Evolutionary conservation across 257 asterid genomes (phyloP).

Genomic region (Galeopsis tetrahit): DNA sequence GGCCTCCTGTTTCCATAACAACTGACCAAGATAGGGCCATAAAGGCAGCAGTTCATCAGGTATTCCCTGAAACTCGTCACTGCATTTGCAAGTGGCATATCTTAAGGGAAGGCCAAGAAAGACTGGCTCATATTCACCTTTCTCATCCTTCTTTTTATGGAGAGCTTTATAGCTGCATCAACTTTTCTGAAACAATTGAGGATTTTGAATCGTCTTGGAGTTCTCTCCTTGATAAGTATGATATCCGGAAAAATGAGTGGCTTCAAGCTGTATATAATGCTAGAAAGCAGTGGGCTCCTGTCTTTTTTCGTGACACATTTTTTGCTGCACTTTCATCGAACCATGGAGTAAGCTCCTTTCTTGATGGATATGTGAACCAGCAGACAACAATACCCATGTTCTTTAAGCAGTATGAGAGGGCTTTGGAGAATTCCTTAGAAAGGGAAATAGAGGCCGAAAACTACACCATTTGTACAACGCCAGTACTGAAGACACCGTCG

Average conservation of each 20-base stretch:
- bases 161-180: conserved; percentile 75
- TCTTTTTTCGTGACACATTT: conserved; percentile 74
- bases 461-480: conserved; percentile 57
- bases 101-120: conserved; percentile 88
- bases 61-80: conserved; percentile 74
- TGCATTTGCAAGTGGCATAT: conserved; percentile 88
- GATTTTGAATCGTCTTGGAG: conserved; percentile 78
- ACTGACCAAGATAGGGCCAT: conserved; percentile 91
- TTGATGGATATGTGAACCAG: conserved; percentile 80
- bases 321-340: conserved; percentile 71
- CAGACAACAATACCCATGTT: conserved; percentile 70
- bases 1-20: conserved; percentile 68
- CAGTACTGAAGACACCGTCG: conserved; percentile 74
- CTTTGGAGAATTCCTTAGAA: conserved; percentile 65
- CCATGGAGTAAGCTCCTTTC: conserved; percentile 69
- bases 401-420: conserved; percentile 82
- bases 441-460: conserved; percentile 74
- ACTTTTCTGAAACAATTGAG: conserved; percentile 70
- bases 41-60: conserved; percentile 67
- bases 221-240: conserved; percentile 66
- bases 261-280: conserved; percentile 86
- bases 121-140: conserved; percentile 68
- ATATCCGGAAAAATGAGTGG: conserved; percentile 67
- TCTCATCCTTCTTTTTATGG: conserved; percentile 71
- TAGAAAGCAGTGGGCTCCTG: conserved; percentile 88